These are phyloP conservation scores for Cyphellophora europaea DNA, from an alignment of 2,329 filamentous ascomycete species.

Conservation along the genomic window DNA sequence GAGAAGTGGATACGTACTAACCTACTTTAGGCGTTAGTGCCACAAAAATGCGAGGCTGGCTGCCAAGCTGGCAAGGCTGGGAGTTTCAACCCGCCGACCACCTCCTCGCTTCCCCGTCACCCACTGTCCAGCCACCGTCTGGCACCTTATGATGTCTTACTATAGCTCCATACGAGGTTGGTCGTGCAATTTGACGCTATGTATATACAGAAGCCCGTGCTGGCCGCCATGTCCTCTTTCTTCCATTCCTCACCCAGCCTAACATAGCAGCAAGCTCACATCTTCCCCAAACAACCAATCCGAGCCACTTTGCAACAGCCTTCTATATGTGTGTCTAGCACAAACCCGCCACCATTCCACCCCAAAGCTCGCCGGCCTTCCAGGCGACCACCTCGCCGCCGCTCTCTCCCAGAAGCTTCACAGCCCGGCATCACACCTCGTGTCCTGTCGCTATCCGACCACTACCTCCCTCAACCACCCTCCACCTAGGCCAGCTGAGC, in stretches of 20 bases:
- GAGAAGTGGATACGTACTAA: too few relatives aligned
- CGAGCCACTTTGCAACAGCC: neutral
- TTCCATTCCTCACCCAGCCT: constrained; percentile 1
- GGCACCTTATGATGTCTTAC: neutral
- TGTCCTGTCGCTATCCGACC: constrained; percentile 12
- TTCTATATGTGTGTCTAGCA: neutral
- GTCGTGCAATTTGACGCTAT: neutral
- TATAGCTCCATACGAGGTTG: neutral
- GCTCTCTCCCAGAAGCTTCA: constrained; percentile 6
- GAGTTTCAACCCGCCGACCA: neutral
- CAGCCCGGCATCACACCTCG: constrained; percentile 11
- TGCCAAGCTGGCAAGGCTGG: neutral
- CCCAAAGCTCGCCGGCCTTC: neutral
- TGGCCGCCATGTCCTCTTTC: neutral
- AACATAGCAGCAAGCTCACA: neutral
- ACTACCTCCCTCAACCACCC: constrained; percentile 15
- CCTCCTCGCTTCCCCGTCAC: neutral
- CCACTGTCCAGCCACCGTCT: neutral
- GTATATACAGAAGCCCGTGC: neutral
- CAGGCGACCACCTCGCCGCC: constrained; percentile 3
- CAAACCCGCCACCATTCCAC: constrained; percentile 2
- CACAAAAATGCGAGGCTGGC: neutral
- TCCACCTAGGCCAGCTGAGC: constrained; percentile 16
- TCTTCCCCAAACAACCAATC: neutral
- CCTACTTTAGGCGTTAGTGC: too few relatives aligned